Conservation (phyloP, 2,329 filamentous ascomycete species). For the Ophiosphaerella narmari region DNA sequence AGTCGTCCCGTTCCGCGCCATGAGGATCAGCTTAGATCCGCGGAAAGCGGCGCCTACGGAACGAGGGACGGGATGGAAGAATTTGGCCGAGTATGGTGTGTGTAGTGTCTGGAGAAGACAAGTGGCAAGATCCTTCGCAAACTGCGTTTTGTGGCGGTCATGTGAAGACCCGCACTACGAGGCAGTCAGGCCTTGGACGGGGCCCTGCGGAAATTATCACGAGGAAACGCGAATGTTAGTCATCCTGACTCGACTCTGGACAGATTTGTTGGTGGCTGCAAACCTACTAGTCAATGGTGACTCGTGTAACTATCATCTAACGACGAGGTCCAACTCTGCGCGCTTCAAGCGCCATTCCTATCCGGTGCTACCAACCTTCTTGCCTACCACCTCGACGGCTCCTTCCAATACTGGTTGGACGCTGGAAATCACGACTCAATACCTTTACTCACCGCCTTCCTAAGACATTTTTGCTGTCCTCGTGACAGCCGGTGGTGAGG, state of each 20-base stretch:
- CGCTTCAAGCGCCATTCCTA: neutral
- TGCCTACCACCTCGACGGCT: neutral
- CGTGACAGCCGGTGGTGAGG: neutral
- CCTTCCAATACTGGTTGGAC: no score
- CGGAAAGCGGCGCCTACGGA: neutral
- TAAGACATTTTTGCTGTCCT: neutral
- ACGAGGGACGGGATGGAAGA: conserved; percentile 8
- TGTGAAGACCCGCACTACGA: neutral
- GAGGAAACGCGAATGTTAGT: neutral
- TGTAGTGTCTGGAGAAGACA: conserved; percentile 6
- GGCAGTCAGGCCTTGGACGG: neutral
- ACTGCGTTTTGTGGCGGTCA: neutral
- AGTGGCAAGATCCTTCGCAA: conserved; percentile 8
- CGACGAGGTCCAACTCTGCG: neutral
- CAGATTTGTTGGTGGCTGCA: conserved; percentile 1
- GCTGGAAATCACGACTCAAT: no score
- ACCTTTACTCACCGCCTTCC: neutral
- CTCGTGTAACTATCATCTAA: neutral
- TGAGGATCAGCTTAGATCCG: conserved; percentile 1
- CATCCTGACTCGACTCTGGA: neutral
- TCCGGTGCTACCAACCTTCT: neutral
- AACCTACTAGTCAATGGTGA: neutral
- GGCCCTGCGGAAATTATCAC: neutral
- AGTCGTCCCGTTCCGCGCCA: conserved; percentile 1
- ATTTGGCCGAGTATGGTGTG: neutral